Conservation (phyloP, 345 rosid genomes). For the Arabis hirsuta region DNA sequence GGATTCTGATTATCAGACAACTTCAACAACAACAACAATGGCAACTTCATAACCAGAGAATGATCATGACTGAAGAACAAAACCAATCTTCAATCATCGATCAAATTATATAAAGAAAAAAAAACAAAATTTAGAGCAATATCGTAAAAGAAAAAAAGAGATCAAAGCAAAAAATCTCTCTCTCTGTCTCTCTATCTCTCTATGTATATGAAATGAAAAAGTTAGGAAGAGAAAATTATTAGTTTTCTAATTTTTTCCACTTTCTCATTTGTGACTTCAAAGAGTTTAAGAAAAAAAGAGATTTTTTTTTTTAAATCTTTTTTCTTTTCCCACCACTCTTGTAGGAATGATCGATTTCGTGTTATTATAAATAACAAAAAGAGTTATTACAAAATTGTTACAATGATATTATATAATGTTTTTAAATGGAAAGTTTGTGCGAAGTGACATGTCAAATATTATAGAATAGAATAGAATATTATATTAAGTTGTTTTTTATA, state of each 20-base stretch:
- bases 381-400: neutral
- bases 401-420: too few species aligned
- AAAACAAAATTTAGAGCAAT: slow-evolving; percentile 1
- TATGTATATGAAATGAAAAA: slow-evolving; percentile 36
- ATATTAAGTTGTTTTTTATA: too few species aligned
- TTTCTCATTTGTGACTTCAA: slow-evolving; percentile 11
- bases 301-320: neutral
- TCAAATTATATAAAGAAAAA: slow-evolving; percentile 32
- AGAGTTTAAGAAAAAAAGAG: slow-evolving; percentile 2
- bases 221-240: slow-evolving; percentile 32
- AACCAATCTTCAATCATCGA: slow-evolving; percentile 52
- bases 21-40: slow-evolving; percentile 60
- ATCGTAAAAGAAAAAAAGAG: neutral
- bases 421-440: slow-evolving; percentile 25
- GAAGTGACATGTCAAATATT: neutral
- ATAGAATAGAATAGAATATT: too few species aligned
- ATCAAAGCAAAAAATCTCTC: slow-evolving; percentile 8
- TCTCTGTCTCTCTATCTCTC: slow-evolving; percentile 37
- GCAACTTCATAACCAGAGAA: slow-evolving; percentile 52
- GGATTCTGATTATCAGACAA: slow-evolving; percentile 57
- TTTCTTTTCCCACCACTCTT: neutral
- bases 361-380: slow-evolving; percentile 34
- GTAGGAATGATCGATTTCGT: slow-evolving; percentile 19
- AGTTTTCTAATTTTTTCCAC: slow-evolving; percentile 36
- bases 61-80: slow-evolving; percentile 54